Base-by-base conservation (phyloP, 108 stramenopile species). In the Conticribra guillardii region DNA sequence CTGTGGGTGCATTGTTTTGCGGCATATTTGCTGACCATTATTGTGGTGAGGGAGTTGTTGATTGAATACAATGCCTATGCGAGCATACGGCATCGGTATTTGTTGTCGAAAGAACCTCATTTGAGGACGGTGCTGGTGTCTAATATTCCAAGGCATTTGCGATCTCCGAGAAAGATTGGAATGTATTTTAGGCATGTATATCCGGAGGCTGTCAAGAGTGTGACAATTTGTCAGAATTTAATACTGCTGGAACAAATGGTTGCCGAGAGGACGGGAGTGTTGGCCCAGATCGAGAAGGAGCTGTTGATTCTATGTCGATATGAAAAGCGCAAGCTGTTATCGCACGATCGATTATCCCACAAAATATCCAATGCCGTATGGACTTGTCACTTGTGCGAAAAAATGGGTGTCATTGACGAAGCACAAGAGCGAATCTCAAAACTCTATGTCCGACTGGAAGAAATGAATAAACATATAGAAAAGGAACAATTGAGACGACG, bases 1-100 rank as follows among this genome's bases (percentile, higher is more conserved):
- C 75, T 96, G n/a, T 96, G 94, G 94, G 84, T 91, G 2, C 94
- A 96, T 82, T 93, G 91, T 72, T 81, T 90, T 72, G 91, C 87
- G 15, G 94, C 92, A 14, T 93, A 91, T 78, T 74, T 96, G 24
- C 69, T 90, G 47, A 96, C 91, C 3, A 87, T 73, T 0, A 96
- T 96, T 74, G 90, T 93, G 34, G 84, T 89, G 19, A 62, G 84
- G 26, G 92, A 96, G 64, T 61, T 96, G 59, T 59, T 96, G 60
- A 78, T 80, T 4, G 94, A 96, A 68, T 96, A 96, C 70, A 88
- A 89, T 67, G 88, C 87, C 30, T 96, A 90, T 59, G 85, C 89
- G 71, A 83, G 73, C 49, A 96, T 96, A 76, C 85, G 94, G 18
- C 94, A 96, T 76, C 74, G 85, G 44, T 96, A 96, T 72, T 72